phyloP scores from a whole-genome alignment of 805 yeast species.

The Candida chauliodis region DNA sequence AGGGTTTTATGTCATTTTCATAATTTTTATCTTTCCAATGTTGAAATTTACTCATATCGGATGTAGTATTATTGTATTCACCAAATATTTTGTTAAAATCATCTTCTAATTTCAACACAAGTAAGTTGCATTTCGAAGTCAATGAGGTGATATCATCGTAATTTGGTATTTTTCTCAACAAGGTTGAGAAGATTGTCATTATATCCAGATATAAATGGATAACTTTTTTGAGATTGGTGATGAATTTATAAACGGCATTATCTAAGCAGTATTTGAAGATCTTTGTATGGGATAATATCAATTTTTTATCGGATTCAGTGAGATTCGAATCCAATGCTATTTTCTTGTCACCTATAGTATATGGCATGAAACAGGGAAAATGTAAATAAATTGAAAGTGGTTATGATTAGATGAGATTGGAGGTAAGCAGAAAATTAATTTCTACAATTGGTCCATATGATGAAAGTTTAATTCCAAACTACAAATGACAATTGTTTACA shows the following conservation, averaged over 20 bases:
- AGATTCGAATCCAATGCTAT: slow-evolving; percentile 21
- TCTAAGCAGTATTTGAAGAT: slow-evolving; percentile 34
- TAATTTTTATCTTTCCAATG: slow-evolving; percentile 26
- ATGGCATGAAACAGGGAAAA: slow-evolving; percentile 38
- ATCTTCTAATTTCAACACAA: slow-evolving; percentile 25
- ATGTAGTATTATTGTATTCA: not conserved
- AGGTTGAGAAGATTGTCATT: slow-evolving; percentile 36
- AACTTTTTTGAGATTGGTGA: slow-evolving; percentile 28
- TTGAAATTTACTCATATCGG: not conserved
- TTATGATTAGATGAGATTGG: not conserved
- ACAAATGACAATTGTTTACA: too few species aligned
- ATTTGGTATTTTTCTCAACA: slow-evolving; percentile 35
- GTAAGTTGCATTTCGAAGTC: slow-evolving; percentile 20
- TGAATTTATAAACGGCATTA: slow-evolving; percentile 22
- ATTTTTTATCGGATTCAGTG: slow-evolving; percentile 20
- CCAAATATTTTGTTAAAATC: slow-evolving; percentile 30
- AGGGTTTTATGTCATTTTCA: slow-evolving; percentile 20
- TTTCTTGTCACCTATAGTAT: slow-evolving; percentile 34
- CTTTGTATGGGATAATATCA: slow-evolving; percentile 25
- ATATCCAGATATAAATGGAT: slow-evolving; percentile 36
- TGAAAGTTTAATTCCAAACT: too few species aligned
- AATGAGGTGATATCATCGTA: slow-evolving; percentile 39
- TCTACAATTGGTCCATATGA: not conserved
- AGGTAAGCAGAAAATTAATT: not conserved
- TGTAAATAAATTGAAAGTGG: not conserved